These are phyloP conservation scores for Apiospora pterosperma DNA, from an alignment of 2,329 filamentous ascomycete genomes.

Conservation along the genomic window DNA sequence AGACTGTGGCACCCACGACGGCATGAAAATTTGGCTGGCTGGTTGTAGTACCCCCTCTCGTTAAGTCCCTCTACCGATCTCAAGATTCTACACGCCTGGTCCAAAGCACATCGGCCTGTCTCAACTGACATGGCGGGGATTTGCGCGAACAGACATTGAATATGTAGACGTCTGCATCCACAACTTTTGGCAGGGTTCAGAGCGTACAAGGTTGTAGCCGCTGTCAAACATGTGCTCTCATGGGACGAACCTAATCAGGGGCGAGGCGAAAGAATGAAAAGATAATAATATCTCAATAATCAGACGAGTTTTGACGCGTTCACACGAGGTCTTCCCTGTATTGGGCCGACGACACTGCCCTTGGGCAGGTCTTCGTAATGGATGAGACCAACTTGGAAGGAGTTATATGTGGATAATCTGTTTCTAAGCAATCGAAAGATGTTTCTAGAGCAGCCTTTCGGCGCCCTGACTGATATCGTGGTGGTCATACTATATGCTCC, in stretches of 20 bases:
- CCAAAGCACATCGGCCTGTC: neutral
- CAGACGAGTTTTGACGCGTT: neutral
- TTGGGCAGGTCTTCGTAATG: neutral
- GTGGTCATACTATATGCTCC: no score
- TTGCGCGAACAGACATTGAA: neutral
- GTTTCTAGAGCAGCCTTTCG: no score
- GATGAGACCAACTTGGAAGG: neutral
- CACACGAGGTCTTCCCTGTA: neutral
- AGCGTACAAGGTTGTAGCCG: neutral
- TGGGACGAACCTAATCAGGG: neutral
- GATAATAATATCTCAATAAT: neutral
- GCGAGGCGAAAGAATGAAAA: neutral
- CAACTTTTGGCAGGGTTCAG: neutral
- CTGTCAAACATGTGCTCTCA: neutral
- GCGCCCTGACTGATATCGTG: no score
- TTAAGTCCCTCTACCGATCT: neutral
- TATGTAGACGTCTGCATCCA: neutral
- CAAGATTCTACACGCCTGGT: neutral
- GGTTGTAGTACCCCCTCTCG: neutral
- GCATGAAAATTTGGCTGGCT: neutral
- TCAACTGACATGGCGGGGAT: neutral
- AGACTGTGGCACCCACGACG: neutral
- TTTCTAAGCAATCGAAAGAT: no score
- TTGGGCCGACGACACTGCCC: neutral
- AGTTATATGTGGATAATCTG: neutral